phyloP scores from a whole-genome alignment of 371 early-diverging fungal species.

The Conidiobolus incongruus region DNA sequence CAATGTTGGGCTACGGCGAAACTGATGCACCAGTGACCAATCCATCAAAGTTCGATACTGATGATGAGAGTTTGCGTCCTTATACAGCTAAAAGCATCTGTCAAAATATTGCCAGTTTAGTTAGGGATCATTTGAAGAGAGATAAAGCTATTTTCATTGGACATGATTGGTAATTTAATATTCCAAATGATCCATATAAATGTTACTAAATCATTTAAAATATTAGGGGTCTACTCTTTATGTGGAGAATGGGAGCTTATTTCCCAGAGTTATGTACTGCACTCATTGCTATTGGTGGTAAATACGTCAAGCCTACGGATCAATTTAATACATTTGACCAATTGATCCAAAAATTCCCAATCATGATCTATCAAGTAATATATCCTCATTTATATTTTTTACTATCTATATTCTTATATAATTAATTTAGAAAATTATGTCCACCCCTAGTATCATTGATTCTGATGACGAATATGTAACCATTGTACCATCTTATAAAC shows the following conservation, averaged over 20 bases:
- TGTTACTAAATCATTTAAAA: too few relatives aligned
- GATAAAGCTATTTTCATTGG: neutral
- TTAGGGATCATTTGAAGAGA: neutral
- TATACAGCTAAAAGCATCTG: neutral
- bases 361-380: too few relatives aligned
- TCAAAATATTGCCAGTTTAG: neutral
- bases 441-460: too few relatives aligned
- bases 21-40: too few relatives aligned
- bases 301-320: neutral
- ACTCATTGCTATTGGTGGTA: neutral
- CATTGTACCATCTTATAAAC: too few relatives aligned
- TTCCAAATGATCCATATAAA: too few relatives aligned
- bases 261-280: neutral
- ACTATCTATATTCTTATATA: too few relatives aligned
- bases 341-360: too few relatives aligned
- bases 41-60: neutral
- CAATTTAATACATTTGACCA: too few relatives aligned
- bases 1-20: neutral
- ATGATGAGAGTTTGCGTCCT: neutral
- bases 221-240: neutral
- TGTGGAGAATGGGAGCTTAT: neutral
- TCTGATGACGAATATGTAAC: too few relatives aligned
- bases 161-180: conserved; percentile 3
- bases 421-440: too few relatives aligned
- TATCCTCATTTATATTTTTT: too few relatives aligned